A percentile compares a stretch with the other conserved stretches of the same genome.
phyloP scores from a whole-genome alignment of 2,329 filamentous ascomycete species.

The Pseudocercospora eumusae region DNA sequence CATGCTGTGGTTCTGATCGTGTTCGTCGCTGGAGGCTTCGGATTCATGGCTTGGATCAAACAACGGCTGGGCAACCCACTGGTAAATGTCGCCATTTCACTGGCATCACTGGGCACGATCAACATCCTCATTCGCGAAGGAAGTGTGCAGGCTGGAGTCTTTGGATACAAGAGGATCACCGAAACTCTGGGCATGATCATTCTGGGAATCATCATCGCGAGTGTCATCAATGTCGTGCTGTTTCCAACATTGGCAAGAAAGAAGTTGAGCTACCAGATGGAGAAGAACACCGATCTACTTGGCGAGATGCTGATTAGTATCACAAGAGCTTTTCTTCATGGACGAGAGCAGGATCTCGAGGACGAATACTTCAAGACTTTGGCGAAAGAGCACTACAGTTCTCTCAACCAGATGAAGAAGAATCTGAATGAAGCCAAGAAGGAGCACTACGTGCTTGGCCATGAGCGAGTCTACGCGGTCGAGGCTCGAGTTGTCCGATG shows the following conservation, averaged over 20 bases:
- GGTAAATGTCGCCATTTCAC: slow-evolving; percentile 66
- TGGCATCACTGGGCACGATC: slow-evolving; percentile 85
- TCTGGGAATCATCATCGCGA: slow-evolving; percentile 72
- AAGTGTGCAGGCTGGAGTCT: slow-evolving; percentile 76
- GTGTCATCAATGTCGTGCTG: slow-evolving; percentile 73
- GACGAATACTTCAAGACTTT: slow-evolving; percentile 65
- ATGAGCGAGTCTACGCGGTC: slow-evolving; percentile 74
- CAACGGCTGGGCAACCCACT: slow-evolving; percentile 43
- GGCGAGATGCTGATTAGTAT: slow-evolving; percentile 81
- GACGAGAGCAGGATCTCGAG: slow-evolving; percentile 74
- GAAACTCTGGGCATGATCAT: slow-evolving; percentile 81
- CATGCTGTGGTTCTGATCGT: slow-evolving; percentile 77
- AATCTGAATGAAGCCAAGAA: slow-evolving; percentile 82
- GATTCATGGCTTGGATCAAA: slow-evolving; percentile 65
- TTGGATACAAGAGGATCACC: slow-evolving; percentile 77
- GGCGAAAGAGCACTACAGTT: slow-evolving; percentile 61
- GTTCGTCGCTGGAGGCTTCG: slow-evolving; percentile 83
- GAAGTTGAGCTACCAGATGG: slow-evolving; percentile 72
- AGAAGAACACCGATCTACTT: slow-evolving; percentile 71
- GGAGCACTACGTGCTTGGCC: slow-evolving; percentile 81
- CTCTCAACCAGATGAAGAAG: slow-evolving; percentile 70
- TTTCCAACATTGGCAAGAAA: slow-evolving; percentile 76
- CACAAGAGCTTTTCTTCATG: slow-evolving; percentile 78
- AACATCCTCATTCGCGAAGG: slow-evolving; percentile 90
- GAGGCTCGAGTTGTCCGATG: slow-evolving; percentile 80